Evolutionary conservation across 2,329 filamentous ascomycete species (phyloP).

Genomic region (Neonectria neomacrospora): DNA sequence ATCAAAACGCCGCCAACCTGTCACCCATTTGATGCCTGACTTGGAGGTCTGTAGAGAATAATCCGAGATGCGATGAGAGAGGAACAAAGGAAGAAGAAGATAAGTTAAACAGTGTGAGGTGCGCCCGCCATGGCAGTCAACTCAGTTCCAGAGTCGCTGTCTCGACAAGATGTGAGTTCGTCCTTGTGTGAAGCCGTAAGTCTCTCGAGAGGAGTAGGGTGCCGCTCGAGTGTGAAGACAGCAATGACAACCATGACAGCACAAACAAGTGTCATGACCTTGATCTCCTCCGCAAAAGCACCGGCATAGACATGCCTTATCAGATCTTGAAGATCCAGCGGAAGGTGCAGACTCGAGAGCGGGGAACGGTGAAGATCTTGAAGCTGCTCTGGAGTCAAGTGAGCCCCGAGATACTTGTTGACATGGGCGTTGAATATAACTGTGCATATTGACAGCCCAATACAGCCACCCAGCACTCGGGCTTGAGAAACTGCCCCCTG

Average conservation of each 20-base stretch:
- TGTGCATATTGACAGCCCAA: constrained; percentile 69
- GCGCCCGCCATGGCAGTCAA: constrained; percentile 46
- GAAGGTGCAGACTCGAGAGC: constrained; percentile 51
- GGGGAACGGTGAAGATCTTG: constrained; percentile 58
- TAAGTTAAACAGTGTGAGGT: constrained; percentile 32
- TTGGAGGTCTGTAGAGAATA: neutral
- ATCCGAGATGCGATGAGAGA: neutral
- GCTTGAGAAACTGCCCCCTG: constrained; percentile 70
- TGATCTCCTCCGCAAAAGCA: constrained; percentile 59
- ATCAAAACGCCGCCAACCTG: constrained; percentile 16
- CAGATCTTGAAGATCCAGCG: constrained; percentile 46
- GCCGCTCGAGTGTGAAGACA: constrained; percentile 56
- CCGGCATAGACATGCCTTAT: constrained; percentile 57
- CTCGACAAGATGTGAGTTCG: constrained; percentile 44
- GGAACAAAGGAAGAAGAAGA: neutral
- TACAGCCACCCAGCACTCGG: constrained; percentile 68
- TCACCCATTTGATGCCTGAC: neutral
- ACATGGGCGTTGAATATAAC: constrained; percentile 64
- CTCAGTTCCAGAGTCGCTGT: constrained; percentile 54
- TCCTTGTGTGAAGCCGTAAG: constrained; percentile 47
- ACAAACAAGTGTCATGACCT: constrained; percentile 58
- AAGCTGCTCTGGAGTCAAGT: constrained; percentile 53
- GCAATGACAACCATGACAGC: constrained; percentile 57
- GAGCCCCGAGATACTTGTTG: constrained; percentile 50
- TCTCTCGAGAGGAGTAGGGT: constrained; percentile 51